Percentiles rank a stretch among this genome's conserved stretches.
These are phyloP conservation scores for Aphanomyces invadans DNA, from an alignment of 352 stramenopile species.

Conservation along the genomic window DNA sequence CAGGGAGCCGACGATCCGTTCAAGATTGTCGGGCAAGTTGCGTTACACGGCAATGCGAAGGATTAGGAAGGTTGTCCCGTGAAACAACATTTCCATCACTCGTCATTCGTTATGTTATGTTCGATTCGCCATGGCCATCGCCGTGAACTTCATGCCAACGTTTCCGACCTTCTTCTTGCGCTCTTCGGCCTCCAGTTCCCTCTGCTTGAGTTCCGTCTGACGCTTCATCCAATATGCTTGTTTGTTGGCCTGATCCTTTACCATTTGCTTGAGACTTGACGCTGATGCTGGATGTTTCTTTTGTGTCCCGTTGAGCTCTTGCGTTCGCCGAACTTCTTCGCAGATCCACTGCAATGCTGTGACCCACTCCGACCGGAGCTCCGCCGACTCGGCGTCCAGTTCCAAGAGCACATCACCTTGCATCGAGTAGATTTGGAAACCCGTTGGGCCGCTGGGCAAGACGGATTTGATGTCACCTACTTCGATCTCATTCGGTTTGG, in stretches of 20 bases:
- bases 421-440: conserved; percentile 46
- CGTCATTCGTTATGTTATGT: conserved; percentile 26
- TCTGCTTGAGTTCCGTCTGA: conserved; percentile 64
- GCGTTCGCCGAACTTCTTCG: conserved; percentile 40
- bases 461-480: conserved; percentile 44
- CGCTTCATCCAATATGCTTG: conserved; percentile 72
- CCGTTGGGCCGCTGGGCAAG: conserved; percentile 30
- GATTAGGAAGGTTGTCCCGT: too few species aligned
- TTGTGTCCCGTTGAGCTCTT: conserved; percentile 32
- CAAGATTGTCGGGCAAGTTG: neutral
- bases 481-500: conserved; percentile 24
- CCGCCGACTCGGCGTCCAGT: conserved; percentile 55
- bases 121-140: conserved; percentile 64
- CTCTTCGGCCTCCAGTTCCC: conserved; percentile 65
- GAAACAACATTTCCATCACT: neutral
- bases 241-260: conserved; percentile 69
- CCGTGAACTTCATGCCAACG: conserved; percentile 76
- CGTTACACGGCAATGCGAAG: neutral
- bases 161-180: conserved; percentile 68
- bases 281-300: conserved; percentile 28
- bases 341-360: conserved; percentile 67
- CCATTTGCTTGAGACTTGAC: conserved; percentile 55
- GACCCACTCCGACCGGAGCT: conserved; percentile 62
- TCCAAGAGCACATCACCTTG: conserved; percentile 61
- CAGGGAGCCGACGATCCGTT: conserved; percentile 4